These are phyloP conservation scores for Fallopia convolvulus DNA, from an alignment of 148 eudicot species.

Conservation along the genomic window DNA sequence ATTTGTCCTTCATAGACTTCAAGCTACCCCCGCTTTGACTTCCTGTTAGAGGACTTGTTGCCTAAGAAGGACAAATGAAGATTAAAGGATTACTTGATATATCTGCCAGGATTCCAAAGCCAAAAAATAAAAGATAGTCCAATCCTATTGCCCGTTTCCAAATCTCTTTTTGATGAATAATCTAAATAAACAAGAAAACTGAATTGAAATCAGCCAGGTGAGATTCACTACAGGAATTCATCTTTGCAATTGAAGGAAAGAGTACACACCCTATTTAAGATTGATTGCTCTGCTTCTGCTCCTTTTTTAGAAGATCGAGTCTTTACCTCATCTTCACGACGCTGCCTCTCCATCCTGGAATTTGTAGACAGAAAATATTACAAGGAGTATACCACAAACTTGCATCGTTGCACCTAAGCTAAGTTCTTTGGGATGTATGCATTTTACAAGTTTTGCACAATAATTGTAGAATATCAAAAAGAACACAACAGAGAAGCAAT, in stretches of 20 bases:
- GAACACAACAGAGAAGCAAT: background rate
- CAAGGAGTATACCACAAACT: background rate
- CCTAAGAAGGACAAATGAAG: slow-evolving; percentile 32
- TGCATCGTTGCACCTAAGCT: background rate
- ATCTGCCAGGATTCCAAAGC: background rate
- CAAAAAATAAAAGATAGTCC: background rate
- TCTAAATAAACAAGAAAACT: slow-evolving; percentile 3
- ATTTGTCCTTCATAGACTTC: slow-evolving; percentile 81
- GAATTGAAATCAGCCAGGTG: background rate
- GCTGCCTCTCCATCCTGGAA: slow-evolving; percentile 94
- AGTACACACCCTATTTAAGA: slow-evolving; percentile 61
- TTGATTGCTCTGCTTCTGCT: slow-evolving; percentile 71
- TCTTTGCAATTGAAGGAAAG: background rate
- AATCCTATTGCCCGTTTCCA: background rate
- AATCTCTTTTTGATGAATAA: background rate
- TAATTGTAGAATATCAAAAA: background rate
- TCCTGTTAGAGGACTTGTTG: slow-evolving; percentile 91
- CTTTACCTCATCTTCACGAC: slow-evolving; percentile 88
- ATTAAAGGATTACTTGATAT: background rate
- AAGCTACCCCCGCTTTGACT: slow-evolving; percentile 68
- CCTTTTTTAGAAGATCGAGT: slow-evolving; percentile 68
- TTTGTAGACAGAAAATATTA: slow-evolving; percentile 2
- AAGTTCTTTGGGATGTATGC: background rate
- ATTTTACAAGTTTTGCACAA: background rate
- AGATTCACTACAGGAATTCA: background rate